These are phyloP conservation scores for Neonectria magnoliae DNA, from an alignment of 2,329 filamentous ascomycete species.

Conservation along the genomic window DNA sequence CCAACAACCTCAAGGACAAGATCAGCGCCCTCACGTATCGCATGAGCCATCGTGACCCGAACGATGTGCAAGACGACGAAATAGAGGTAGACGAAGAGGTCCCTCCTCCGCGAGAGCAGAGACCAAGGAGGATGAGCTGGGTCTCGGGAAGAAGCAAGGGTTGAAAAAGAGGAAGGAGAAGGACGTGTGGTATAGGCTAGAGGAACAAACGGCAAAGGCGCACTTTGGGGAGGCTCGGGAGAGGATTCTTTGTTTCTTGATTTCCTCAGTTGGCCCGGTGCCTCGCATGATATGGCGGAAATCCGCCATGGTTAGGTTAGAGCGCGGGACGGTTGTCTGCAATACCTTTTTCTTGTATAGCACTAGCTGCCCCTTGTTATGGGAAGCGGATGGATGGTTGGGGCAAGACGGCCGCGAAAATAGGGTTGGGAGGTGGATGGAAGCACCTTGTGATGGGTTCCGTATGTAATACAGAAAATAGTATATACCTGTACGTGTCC, in stretches of 20 bases:
- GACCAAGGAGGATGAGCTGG: conserved; percentile 22
- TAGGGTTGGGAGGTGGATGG: background rate
- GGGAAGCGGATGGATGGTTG: background rate
- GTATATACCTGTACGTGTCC: conserved; percentile 2
- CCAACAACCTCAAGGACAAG: conserved; percentile 48
- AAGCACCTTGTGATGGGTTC: conserved; percentile 3
- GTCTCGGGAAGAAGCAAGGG: conserved; percentile 9
- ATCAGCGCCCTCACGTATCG: conserved; percentile 48
- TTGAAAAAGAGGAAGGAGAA: background rate
- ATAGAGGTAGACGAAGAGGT: conserved; percentile 35
- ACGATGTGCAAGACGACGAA: conserved; percentile 34
- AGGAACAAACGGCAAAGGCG: conserved; percentile 16
- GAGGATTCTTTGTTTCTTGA: conserved; percentile 5
- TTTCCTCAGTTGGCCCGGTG: background rate
- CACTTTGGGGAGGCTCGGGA: conserved; percentile 3
- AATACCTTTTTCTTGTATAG: conserved; percentile 13
- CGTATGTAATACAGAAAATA: conserved; percentile 19
- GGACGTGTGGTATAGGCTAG: conserved; percentile 5
- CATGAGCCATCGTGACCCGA: conserved; percentile 38
- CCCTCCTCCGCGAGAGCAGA: conserved; percentile 19
- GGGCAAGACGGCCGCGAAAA: conserved; percentile 2
- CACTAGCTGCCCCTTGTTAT: conserved; percentile 11
- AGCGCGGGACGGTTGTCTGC: background rate
- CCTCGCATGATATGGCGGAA: conserved; percentile 4
- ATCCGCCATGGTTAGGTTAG: background rate